Base-by-base conservation (phyloP, 2,329 filamentous ascomycete species). In the Epichloe sylvatica region DNA sequence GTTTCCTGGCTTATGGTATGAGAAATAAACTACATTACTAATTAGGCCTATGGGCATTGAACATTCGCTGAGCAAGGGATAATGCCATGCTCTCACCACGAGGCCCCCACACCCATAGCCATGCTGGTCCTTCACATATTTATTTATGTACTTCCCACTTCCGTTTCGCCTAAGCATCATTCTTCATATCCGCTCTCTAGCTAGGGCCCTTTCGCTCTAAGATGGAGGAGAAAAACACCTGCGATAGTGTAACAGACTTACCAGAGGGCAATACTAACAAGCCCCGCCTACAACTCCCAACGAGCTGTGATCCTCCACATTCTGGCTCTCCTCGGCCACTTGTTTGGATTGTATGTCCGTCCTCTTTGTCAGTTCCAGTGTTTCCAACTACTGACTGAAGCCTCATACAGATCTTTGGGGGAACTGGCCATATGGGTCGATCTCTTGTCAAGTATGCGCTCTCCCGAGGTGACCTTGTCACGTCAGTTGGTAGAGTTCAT, bases 391-490 rank as follows among this genome's bases (percentile, higher is more conserved):
- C 44, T 37, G 9, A 41, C 47, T 55, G 3, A 30, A 15, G 46
- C n/a, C 44, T 43, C 34, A 15, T 46, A 52, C 13, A 89, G 87
- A 74, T 97, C 49, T 98, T 96, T 67, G 92, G 92, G 90, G 90
- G 88, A 45, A 96, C 90, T n/a, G 92, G 92, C 50, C 92, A 98
- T 61, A 94, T 97, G 75, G 92, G 92, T 52, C 83, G 88, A 47
- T 94, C 86, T 7, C 78, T 97, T 19, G 86, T 91, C 52, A 91
- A 92, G 60, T 81, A 78, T 49, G 88, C 86, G 15, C 75, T 97
- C 21, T 74, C 79, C 15, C 84, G 88, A 58, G 84, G 84, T 57
- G 92, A 98, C 63, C 75, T 83, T 46, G 91, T 96, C 51, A 82
- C 83, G 3, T 88, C 88, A 6, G 90, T 96, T 9, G 92, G 92